Conservation (phyloP, 495 filamentous ascomycete genomes). For the Aspergillus baeticus region DNA sequence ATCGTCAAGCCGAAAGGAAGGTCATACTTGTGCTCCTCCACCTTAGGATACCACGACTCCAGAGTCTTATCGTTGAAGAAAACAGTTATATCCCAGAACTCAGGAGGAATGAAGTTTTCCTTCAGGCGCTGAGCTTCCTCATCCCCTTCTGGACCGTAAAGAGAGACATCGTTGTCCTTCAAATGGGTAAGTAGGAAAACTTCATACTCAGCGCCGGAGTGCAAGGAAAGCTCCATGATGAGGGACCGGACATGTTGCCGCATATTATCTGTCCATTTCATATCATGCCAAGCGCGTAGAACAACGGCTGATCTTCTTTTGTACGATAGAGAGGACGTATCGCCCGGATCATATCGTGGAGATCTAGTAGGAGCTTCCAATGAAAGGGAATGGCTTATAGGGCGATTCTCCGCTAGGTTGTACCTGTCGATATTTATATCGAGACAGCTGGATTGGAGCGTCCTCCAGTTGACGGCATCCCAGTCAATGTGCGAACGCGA, state of each 20-base stretch:
- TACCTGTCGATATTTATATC: neutral
- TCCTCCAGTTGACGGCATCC: neutral
- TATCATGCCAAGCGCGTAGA: slow-evolving; percentile 63
- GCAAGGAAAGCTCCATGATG: slow-evolving; percentile 69
- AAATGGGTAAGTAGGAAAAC: slow-evolving; percentile 73
- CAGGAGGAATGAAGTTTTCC: slow-evolving; percentile 53
- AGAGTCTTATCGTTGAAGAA: slow-evolving; percentile 62
- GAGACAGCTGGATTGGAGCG: neutral
- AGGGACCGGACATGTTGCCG: slow-evolving; percentile 67
- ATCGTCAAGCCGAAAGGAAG: neutral
- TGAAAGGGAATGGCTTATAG: neutral
- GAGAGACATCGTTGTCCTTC: slow-evolving; percentile 55
- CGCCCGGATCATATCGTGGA: neutral
- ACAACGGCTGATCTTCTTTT: slow-evolving; percentile 58
- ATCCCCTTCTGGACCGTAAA: slow-evolving; percentile 45
- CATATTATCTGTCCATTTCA: slow-evolving; percentile 65
- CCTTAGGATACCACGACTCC: slow-evolving; percentile 56
- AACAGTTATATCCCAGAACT: slow-evolving; percentile 64
- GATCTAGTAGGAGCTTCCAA: neutral
- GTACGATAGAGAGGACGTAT: neutral
- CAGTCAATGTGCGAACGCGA: too few species aligned
- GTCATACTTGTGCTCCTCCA: slow-evolving; percentile 23
- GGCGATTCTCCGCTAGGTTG: neutral
- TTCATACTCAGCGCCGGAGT: slow-evolving; percentile 71
- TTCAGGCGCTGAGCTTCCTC: slow-evolving; percentile 47